Evolutionary conservation across 345 rosid genomes (phyloP).

Genomic region (Erucastrum elatum): DNA sequence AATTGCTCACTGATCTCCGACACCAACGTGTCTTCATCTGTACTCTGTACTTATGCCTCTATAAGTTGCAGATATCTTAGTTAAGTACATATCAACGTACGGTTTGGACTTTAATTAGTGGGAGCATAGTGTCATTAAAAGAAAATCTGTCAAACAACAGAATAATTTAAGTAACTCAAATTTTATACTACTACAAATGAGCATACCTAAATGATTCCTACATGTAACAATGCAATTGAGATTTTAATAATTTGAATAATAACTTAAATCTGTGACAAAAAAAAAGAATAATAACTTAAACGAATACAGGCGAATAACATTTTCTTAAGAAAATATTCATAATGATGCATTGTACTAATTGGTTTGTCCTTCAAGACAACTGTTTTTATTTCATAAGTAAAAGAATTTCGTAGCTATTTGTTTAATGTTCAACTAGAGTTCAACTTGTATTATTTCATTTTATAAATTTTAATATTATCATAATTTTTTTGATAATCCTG

Average conservation of each 20-base stretch:
- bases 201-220: not conserved
- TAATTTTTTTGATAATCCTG: too few relatives aligned
- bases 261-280: not conserved
- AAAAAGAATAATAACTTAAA: too few relatives aligned
- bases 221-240: not conserved
- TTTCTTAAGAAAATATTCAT: not conserved
- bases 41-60: constrained; percentile 14
- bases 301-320: not conserved
- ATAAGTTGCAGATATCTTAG: constrained; percentile 31
- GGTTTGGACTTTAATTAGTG: constrained; percentile 28
- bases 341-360: not conserved
- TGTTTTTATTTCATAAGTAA: not conserved
- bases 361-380: not conserved
- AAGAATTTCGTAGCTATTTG: not conserved
- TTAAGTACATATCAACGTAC: constrained; percentile 40
- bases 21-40: constrained; percentile 22
- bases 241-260: not conserved
- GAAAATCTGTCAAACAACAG: constrained; percentile 9
- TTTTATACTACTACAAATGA: not conserved
- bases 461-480: too few relatives aligned
- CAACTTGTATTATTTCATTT: too few relatives aligned
- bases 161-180: constrained; percentile 3
- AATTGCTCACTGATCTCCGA: constrained; percentile 20
- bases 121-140: constrained; percentile 9
- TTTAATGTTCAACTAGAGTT: not conserved